Conservation (phyloP, 768 basidiomycete species). For the Hypholoma fasciculare region DNA sequence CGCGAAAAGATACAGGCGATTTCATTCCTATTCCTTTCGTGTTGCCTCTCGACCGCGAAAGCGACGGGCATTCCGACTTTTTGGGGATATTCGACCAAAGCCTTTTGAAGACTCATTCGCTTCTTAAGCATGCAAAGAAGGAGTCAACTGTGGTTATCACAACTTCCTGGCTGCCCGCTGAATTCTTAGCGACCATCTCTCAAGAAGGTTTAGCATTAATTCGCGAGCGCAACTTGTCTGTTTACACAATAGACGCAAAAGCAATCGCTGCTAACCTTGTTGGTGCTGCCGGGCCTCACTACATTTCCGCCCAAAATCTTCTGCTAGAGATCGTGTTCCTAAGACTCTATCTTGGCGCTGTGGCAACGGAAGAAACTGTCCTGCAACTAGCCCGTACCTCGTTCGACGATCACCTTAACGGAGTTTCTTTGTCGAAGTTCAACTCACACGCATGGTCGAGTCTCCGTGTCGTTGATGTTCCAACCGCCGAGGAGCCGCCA, state of each 20-base stretch:
- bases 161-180: slow-evolving; percentile 74
- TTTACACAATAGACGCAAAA: slow-evolving; percentile 64
- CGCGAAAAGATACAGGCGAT: slow-evolving; percentile 39
- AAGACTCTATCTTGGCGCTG: slow-evolving; percentile 73
- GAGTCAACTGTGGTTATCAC: slow-evolving; percentile 73
- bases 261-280: slow-evolving; percentile 45
- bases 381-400: slow-evolving; percentile 48
- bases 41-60: slow-evolving; percentile 54
- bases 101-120: slow-evolving; percentile 75
- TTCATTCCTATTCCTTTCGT: slow-evolving; percentile 53
- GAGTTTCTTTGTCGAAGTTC: slow-evolving; percentile 50
- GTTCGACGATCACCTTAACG: slow-evolving; percentile 46
- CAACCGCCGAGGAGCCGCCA: slow-evolving; percentile 16
- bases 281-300: slow-evolving; percentile 29
- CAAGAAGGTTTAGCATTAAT: slow-evolving; percentile 46
- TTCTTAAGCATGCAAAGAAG: slow-evolving; percentile 65
- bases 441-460: slow-evolving; percentile 65
- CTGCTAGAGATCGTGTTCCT: slow-evolving; percentile 80
- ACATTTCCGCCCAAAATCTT: slow-evolving; percentile 51
- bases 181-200: slow-evolving; percentile 71
- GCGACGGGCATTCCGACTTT: slow-evolving; percentile 61
- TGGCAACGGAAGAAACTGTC: slow-evolving; percentile 55
- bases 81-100: slow-evolving; percentile 72
- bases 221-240: slow-evolving; percentile 48
- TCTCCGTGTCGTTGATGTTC: slow-evolving; percentile 52